These are phyloP conservation scores for Apophysomyces elegans DNA, from an alignment of 371 early-diverging fungal species.

Conservation along the genomic window DNA sequence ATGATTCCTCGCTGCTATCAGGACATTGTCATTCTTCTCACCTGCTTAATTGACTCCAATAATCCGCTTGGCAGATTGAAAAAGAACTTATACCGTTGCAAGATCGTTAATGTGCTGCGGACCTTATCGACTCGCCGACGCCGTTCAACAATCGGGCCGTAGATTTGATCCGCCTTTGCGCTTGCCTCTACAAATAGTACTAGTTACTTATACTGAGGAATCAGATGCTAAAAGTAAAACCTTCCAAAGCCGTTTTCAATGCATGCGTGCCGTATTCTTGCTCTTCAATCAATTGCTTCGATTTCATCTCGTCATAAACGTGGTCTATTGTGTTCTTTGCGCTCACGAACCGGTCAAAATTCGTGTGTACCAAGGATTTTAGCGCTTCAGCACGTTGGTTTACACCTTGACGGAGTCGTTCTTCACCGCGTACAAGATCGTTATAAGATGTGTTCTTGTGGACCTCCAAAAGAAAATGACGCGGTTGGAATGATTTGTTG, in stretches of 20 bases:
- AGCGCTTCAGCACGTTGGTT: conserved; percentile 86
- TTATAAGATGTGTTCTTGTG: conserved; percentile 84
- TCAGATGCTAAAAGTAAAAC: conserved; percentile 19
- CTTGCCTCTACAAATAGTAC: conserved; percentile 55
- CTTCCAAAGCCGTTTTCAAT: conserved; percentile 38
- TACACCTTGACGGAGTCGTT: conserved; percentile 71
- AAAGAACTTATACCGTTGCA: conserved; percentile 93
- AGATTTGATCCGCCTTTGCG: conserved; percentile 78
- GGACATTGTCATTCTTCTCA: conserved; percentile 16
- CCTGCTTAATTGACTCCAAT: conserved; percentile 80
- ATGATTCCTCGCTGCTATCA: not conserved
- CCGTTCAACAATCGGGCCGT: conserved; percentile 88
- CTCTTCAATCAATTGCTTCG: conserved; percentile 76
- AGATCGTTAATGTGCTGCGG: conserved; percentile 82
- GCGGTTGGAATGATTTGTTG: conserved; percentile 80
- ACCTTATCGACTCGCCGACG: conserved; percentile 88
- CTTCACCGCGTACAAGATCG: conserved; percentile 78
- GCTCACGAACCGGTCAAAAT: conserved; percentile 95
- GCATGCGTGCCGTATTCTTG: conserved; percentile 80
- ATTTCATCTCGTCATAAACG: conserved; percentile 90
- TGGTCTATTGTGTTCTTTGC: conserved; percentile 96
- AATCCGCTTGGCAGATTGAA: conserved; percentile 92
- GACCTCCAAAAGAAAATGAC: conserved; percentile 78
- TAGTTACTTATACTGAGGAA: not conserved
- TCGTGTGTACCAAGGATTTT: conserved; percentile 87